phyloP scores from a whole-genome alignment of 1,284 basidiomycete genomes.

The Chalciporus piperatoides region DNA sequence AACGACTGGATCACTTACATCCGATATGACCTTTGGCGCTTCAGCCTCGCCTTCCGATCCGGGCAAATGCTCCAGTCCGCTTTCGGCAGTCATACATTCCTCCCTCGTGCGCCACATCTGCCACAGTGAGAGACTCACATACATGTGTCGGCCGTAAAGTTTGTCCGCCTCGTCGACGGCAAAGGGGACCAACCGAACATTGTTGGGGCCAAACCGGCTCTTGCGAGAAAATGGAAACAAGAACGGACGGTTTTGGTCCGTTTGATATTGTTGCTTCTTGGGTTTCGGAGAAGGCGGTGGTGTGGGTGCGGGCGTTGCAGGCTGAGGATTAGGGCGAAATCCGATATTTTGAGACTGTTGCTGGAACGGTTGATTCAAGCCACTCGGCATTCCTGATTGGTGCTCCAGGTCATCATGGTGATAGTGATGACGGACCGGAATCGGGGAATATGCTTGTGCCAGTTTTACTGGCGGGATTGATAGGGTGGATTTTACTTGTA shows the following conservation, averaged over 20 bases:
- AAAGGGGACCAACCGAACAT: constrained; percentile 77
- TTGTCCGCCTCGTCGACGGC: constrained; percentile 95
- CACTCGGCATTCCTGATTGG: constrained; percentile 38
- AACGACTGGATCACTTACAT: constrained; percentile 34
- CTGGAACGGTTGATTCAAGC: constrained; percentile 43
- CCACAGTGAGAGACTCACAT: constrained; percentile 83
- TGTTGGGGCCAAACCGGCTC: constrained; percentile 35
- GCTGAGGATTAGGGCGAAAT: constrained; percentile 57
- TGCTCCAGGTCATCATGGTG: constrained; percentile 73
- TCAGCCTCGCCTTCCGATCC: constrained; percentile 54
- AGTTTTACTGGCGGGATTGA: constrained; percentile 57
- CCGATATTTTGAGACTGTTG: constrained; percentile 43
- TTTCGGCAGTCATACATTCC: constrained; percentile 92
- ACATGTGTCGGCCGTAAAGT: constrained; percentile 88
- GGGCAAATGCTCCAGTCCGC: constrained; percentile 80
- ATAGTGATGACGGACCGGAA: constrained; percentile 90
- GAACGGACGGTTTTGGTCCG: constrained; percentile 93
- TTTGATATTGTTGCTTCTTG: constrained; percentile 99
- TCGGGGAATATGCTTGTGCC: constrained; percentile 88
- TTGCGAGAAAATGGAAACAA: constrained; percentile 88
- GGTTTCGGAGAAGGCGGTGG: constrained; percentile 88
- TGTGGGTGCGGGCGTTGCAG: constrained; percentile 84
- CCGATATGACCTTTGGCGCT: constrained; percentile 39
- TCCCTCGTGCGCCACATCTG: constrained; percentile 96
- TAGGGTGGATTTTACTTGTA: constrained; percentile 36